A percentile compares a stretch with the other conserved stretches of the same genome.
phyloP scores from a whole-genome alignment of 1,284 basidiomycete genomes.

The Cutaneotrichosporon cavernicola region DNA sequence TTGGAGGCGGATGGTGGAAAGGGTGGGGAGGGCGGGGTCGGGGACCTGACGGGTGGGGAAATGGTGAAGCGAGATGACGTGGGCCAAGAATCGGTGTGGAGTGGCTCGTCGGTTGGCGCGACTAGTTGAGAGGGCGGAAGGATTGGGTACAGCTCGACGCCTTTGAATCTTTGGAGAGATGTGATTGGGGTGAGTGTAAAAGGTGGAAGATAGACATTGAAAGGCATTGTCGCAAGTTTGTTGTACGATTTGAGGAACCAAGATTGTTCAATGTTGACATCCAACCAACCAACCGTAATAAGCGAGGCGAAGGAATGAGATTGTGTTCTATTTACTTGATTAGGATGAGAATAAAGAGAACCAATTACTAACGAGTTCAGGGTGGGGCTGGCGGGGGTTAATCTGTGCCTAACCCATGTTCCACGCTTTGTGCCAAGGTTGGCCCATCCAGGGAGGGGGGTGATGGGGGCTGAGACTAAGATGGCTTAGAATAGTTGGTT shows the following conservation, averaged over 20 bases:
- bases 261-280: too few species aligned
- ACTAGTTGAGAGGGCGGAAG: not conserved
- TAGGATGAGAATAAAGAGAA: too few species aligned
- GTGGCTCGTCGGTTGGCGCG: not conserved
- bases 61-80: not conserved
- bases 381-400: too few species aligned
- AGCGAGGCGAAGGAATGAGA: too few species aligned
- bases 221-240: not conserved
- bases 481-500: too few species aligned
- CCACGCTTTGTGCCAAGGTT: too few species aligned
- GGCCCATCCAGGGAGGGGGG: too few species aligned
- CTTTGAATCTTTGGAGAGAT: not conserved
- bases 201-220: conserved; percentile 11
- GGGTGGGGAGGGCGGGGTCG: not conserved
- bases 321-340: too few species aligned
- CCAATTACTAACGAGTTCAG: too few species aligned
- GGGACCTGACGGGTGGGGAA: not conserved
- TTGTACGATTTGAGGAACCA: not conserved
- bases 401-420: too few species aligned
- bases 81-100: not conserved
- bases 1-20: not conserved
- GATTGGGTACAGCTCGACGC: not conserved
- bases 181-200: not conserved
- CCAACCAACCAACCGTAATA: too few species aligned
- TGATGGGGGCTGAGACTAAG: too few species aligned